phyloP scores from a whole-genome alignment of 176 grass and related monocot genomes.

The Carex pumila region DNA sequence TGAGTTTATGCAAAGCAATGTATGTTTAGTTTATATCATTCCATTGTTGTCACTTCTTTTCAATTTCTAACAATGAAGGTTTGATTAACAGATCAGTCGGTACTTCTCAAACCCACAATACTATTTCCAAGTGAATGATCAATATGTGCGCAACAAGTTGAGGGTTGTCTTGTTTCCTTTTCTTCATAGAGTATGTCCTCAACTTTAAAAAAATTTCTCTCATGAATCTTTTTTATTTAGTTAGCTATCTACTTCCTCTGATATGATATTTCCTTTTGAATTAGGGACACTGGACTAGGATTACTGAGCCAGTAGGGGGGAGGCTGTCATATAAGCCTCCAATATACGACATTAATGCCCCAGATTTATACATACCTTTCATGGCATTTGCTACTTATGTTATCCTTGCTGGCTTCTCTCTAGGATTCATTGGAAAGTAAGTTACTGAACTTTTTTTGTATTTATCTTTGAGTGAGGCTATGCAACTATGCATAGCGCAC shows the following conservation, averaged over 20 bases:
- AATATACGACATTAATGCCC: slow-evolving; percentile 87
- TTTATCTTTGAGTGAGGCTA: not conserved
- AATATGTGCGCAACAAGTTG: slow-evolving; percentile 91
- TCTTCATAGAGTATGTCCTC: slow-evolving; percentile 60
- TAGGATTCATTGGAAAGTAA: slow-evolving; percentile 84
- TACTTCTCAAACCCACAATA: slow-evolving; percentile 93
- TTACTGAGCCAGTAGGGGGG: slow-evolving; percentile 82
- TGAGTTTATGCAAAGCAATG: slow-evolving; percentile 92
- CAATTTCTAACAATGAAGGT: not conserved
- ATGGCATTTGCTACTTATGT: slow-evolving; percentile 93
- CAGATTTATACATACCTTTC: slow-evolving; percentile 91
- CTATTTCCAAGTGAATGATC: slow-evolving; percentile 97
- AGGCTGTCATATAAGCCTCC: slow-evolving; percentile 81
- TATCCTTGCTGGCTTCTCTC: slow-evolving; percentile 54
- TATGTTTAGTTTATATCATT: slow-evolving; percentile 21
- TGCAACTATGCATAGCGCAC: too few species aligned
- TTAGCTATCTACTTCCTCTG: not conserved
- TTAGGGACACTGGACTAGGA: slow-evolving; percentile 90
- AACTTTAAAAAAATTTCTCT: not conserved
- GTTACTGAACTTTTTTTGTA: slow-evolving; percentile 1
- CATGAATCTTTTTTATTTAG: not conserved
- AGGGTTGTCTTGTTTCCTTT: slow-evolving; percentile 82
- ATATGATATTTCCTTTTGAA: not conserved
- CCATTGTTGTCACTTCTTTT: not conserved
- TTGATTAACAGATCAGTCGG: slow-evolving; percentile 51